These are phyloP conservation scores for Aspergillus fumigatiaffinis DNA, from an alignment of 2,329 filamentous ascomycete species.

Conservation along the genomic window DNA sequence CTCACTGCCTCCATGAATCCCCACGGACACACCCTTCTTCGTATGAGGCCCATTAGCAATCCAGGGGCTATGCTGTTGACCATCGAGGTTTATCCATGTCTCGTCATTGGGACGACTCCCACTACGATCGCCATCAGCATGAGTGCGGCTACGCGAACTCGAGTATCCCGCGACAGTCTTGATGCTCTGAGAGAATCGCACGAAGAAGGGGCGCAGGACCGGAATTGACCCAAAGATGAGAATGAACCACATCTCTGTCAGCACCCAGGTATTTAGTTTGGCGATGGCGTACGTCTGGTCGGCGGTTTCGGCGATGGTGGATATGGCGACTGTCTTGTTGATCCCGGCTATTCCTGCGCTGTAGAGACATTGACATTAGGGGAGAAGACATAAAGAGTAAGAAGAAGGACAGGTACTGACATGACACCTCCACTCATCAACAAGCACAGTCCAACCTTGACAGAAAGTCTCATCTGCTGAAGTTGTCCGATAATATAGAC, in stretches of 20 bases:
- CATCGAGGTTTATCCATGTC: not conserved
- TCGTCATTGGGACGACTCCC: not conserved
- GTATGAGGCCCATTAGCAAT: not conserved
- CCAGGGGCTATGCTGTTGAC: not conserved
- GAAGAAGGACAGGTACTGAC: constrained; percentile 1
- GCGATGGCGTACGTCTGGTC: constrained; percentile 15
- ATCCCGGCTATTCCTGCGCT: constrained; percentile 18
- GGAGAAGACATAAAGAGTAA: too few species aligned
- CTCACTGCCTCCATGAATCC: not conserved
- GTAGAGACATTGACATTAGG: not conserved
- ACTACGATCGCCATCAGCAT: not conserved
- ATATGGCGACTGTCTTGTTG: constrained; percentile 15
- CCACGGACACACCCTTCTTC: not conserved
- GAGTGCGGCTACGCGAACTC: not conserved
- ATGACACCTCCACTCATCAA: constrained; percentile 17
- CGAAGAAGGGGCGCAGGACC: constrained; percentile 13
- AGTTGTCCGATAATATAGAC: constrained; percentile 15
- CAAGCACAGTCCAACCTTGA: constrained; percentile 15
- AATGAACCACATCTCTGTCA: constrained; percentile 22
- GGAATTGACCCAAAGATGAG: constrained; percentile 17
- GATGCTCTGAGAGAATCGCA: constrained; percentile 15
- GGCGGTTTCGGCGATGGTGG: constrained; percentile 8
- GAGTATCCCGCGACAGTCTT: constrained; percentile 8
- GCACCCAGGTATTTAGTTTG: constrained; percentile 16
- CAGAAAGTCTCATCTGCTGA: constrained; percentile 13